Conservation (phyloP, 2,329 filamentous ascomycete genomes). For the Trichophyton schoenleinii region DNA sequence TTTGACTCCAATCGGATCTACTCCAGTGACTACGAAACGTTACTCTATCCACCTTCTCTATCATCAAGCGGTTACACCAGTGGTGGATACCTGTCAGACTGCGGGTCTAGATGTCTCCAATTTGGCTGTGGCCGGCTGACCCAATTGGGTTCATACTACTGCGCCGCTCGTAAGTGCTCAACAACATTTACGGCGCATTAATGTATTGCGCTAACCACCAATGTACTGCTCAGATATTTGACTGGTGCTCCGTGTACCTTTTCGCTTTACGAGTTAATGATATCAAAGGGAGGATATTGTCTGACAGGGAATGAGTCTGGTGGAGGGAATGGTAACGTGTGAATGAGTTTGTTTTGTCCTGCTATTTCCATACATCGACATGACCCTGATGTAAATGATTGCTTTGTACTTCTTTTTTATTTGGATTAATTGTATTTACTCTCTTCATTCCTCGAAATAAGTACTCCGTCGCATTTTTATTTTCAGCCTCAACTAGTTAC, state of each 20-base stretch:
- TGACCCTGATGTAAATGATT: background rate
- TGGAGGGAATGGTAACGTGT: background rate
- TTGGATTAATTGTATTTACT: no score
- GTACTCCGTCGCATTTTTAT: no score
- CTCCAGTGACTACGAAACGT: background rate
- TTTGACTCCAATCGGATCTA: background rate
- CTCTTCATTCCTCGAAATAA: no score
- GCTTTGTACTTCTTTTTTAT: background rate
- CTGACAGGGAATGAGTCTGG: background rate
- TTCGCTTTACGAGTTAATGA: background rate
- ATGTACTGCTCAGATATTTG: background rate
- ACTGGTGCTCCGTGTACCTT: background rate
- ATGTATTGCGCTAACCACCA: no score
- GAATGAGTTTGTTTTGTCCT: background rate
- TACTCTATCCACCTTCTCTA: background rate
- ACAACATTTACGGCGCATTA: background rate
- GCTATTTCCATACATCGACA: background rate
- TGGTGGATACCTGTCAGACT: background rate
- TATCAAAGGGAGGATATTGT: background rate
- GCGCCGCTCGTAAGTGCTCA: background rate
- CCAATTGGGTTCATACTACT: background rate
- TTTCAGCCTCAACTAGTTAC: no score
- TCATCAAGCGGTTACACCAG: background rate
- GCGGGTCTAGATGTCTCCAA: background rate
- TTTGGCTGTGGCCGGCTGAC: background rate